These are phyloP conservation scores for Cadophora gregata DNA, from an alignment of 2,329 filamentous ascomycete genomes.

Conservation along the genomic window DNA sequence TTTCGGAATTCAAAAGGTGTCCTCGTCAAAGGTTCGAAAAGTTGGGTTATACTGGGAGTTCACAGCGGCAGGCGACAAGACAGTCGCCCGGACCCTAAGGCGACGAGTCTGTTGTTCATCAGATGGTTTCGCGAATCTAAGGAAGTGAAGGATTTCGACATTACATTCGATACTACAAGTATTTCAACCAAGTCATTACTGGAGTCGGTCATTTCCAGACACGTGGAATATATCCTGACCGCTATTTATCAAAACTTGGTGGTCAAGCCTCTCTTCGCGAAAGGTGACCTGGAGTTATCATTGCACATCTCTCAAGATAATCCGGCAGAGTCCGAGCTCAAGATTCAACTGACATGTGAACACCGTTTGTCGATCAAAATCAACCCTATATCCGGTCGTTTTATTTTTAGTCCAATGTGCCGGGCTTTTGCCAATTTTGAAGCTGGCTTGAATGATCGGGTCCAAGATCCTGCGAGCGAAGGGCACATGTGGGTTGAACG, in stretches of 20 bases:
- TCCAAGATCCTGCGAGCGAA: conserved; percentile 61
- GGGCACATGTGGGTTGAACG: conserved; percentile 63
- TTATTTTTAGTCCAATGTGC: conserved; percentile 71
- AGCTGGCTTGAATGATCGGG: conserved; percentile 63
- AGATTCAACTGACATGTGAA: conserved; percentile 71
- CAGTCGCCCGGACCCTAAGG: conserved; percentile 49
- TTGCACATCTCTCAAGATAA: conserved; percentile 64
- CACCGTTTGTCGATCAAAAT: conserved; percentile 68
- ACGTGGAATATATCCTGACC: conserved; percentile 75
- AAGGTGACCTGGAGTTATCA: conserved; percentile 62
- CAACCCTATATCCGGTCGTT: conserved; percentile 79
- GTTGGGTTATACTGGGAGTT: conserved; percentile 89
- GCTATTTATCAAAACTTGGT: conserved; percentile 67
- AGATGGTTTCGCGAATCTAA: conserved; percentile 88
- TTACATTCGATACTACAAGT: conserved; percentile 68
- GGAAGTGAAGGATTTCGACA: conserved; percentile 71
- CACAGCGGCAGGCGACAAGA: conserved; percentile 63
- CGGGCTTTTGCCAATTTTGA: conserved; percentile 64
- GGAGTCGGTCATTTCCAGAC: conserved; percentile 74
- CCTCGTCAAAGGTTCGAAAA: conserved; percentile 60
- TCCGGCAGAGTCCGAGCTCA: conserved; percentile 70
- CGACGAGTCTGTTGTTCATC: conserved; percentile 62
- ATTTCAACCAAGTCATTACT: conserved; percentile 79
- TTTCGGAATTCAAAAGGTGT: conserved; percentile 50
- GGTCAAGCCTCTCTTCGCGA: conserved; percentile 64